A percentile compares a stretch with the other conserved stretches of the same genome.
These are phyloP conservation scores for Ascochyta clinopodiicola DNA, from an alignment of 2,329 filamentous ascomycete species.

Conservation along the genomic window DNA sequence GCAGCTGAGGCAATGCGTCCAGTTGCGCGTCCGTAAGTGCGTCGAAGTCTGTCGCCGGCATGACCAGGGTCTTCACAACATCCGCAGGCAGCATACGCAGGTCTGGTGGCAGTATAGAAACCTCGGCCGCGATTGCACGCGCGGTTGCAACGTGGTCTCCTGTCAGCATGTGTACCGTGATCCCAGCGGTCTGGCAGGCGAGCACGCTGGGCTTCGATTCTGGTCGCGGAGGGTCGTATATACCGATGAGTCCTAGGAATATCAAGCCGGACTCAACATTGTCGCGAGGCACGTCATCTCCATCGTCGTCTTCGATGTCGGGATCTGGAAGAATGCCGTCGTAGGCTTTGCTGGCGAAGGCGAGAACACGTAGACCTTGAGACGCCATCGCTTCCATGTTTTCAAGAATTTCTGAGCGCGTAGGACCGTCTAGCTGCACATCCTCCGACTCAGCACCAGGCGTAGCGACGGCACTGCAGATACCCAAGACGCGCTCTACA, in stretches of 20 bases:
- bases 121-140: constrained; percentile 52
- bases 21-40: constrained; percentile 50
- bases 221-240: constrained; percentile 82
- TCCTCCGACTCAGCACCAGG: constrained; percentile 47
- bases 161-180: constrained; percentile 56
- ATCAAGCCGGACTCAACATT: constrained; percentile 70
- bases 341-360: constrained; percentile 61
- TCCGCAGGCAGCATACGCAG: constrained; percentile 44
- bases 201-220: constrained; percentile 69
- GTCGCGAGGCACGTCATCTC: constrained; percentile 59
- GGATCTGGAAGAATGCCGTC: constrained; percentile 45
- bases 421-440: constrained; percentile 57
- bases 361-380: constrained; percentile 71
- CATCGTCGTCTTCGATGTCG: constrained; percentile 37
- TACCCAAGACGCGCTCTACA: constrained; percentile 65
- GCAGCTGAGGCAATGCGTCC: constrained; percentile 47
- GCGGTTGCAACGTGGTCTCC: constrained; percentile 55
- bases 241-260: constrained; percentile 78
- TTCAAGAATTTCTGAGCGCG: constrained; percentile 62
- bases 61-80: constrained; percentile 34
- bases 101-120: constrained; percentile 51
- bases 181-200: constrained; percentile 37
- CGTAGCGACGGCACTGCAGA: constrained; percentile 62
- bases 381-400: constrained; percentile 72
- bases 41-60: constrained; percentile 49